Conservation (phyloP, 257 asterid genomes). For the Solanum tarapatanum region DNA sequence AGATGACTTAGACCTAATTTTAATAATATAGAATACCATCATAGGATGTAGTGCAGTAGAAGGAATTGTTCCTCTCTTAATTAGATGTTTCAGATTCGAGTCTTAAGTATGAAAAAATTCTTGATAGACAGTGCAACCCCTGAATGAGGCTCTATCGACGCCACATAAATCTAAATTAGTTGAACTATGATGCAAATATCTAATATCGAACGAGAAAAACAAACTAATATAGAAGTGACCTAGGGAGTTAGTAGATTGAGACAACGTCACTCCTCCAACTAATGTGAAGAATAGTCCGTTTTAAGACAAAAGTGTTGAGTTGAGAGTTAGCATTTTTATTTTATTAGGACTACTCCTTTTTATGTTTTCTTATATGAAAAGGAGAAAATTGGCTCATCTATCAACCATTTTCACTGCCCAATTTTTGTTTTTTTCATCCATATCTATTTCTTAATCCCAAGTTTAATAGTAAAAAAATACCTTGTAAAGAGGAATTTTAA, state of each 20-base stretch:
- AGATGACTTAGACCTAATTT: no score
- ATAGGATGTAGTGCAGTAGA: background rate
- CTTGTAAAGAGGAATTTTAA: background rate
- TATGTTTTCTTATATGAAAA: background rate
- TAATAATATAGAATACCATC: no score
- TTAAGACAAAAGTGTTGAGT: background rate
- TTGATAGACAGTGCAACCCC: no score
- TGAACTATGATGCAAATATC: no score
- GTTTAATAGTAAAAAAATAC: background rate
- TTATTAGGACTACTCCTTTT: background rate
- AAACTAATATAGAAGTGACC: background rate
- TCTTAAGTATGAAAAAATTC: no score
- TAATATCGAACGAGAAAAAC: no score
- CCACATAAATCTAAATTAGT: no score
- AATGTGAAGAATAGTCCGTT: background rate
- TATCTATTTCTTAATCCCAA: background rate
- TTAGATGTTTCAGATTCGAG: no score
- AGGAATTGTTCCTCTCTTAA: background rate
- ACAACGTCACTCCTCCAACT: background rate
- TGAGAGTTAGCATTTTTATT: background rate
- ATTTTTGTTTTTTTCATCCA: background rate
- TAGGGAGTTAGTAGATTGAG: background rate
- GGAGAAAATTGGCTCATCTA: conserved; percentile 1
- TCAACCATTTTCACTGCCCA: conserved; percentile 4
- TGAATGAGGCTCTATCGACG: no score